A percentile compares a stretch with the other conserved stretches of the same genome.
These are phyloP conservation scores for Pelargonium cotyledonis DNA, from an alignment of 441 rosid genomes.

Conservation along the genomic window DNA sequence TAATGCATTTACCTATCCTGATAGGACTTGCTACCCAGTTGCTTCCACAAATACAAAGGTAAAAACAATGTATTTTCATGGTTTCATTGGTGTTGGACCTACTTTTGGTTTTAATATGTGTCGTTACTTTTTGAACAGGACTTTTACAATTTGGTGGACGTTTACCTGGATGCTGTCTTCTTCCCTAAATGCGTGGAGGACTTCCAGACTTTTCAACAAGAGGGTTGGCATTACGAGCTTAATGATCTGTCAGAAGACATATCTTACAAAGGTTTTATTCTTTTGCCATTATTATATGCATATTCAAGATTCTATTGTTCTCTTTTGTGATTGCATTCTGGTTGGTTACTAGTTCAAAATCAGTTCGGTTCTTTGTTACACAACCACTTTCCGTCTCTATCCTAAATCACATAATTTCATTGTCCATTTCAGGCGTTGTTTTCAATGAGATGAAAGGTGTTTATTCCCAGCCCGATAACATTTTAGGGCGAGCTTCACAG, in stretches of 20 bases:
- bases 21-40: slow-evolving; percentile 96
- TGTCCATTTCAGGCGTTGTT: slow-evolving; percentile 66
- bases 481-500: slow-evolving; percentile 68
- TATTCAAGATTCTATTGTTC: background rate
- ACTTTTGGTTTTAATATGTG: slow-evolving; percentile 7
- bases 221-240: slow-evolving; percentile 98
- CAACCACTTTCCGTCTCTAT: slow-evolving; percentile 7
- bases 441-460: slow-evolving; percentile 99
- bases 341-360: background rate
- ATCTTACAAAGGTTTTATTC: slow-evolving; percentile 68
- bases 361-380: background rate
- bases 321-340: background rate
- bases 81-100: background rate
- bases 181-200: slow-evolving; percentile 92
- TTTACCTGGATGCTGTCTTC: slow-evolving; percentile 90
- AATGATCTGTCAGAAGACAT: slow-evolving; percentile 76
- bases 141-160: slow-evolving; percentile 89
- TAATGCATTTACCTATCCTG: slow-evolving; percentile 96
- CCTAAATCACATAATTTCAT: slow-evolving; percentile 4
- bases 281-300: background rate
- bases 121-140: slow-evolving; percentile 43
- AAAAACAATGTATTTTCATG: slow-evolving; percentile 13
- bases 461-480: slow-evolving; percentile 93
- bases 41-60: slow-evolving; percentile 93
- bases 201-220: slow-evolving; percentile 86